Conservation (phyloP, 192 early-diverging fungal genomes). For the Funneliformis geosporum region DNA sequence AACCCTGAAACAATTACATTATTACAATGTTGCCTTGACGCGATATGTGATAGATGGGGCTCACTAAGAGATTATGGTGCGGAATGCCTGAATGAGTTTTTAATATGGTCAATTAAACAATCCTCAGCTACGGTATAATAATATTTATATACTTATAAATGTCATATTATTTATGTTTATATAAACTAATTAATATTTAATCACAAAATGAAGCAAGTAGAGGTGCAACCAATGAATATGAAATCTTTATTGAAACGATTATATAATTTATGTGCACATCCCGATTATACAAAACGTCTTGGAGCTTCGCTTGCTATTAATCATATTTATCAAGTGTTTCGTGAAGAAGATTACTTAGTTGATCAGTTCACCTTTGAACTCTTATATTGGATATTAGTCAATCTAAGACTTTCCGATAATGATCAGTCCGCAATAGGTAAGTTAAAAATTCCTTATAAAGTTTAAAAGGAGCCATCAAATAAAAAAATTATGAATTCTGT, state of each 20-base stretch:
- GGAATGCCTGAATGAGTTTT: constrained; percentile 73
- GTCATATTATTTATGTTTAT: neutral
- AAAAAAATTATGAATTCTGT: constrained; percentile 4
- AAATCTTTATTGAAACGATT: constrained; percentile 71
- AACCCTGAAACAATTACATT: constrained; percentile 76
- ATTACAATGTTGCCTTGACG: constrained; percentile 69
- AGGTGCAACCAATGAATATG: constrained; percentile 63
- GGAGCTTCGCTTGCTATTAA: constrained; percentile 72
- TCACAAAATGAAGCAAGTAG: constrained; percentile 36
- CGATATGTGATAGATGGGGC: constrained; percentile 51
- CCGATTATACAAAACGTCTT: constrained; percentile 62
- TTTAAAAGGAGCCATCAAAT: neutral
- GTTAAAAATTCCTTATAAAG: neutral
- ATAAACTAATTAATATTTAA: constrained; percentile 25
- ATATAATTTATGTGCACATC: constrained; percentile 62
- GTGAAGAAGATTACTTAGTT: constrained; percentile 65
- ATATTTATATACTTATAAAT: neutral
- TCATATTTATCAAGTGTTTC: constrained; percentile 66
- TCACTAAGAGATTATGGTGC: constrained; percentile 72
- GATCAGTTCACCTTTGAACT: constrained; percentile 71
- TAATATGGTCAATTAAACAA: constrained; percentile 77
- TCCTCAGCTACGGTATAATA: constrained; percentile 43
- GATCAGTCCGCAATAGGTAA: constrained; percentile 62
- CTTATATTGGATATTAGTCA: constrained; percentile 64
- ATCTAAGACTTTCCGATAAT: constrained; percentile 58